Percentiles rank a stretch among this genome's conserved stretches.
Evolutionary conservation across 148 eudicot species (phyloP).

Genomic region (Nyssa sinensis): DNA sequence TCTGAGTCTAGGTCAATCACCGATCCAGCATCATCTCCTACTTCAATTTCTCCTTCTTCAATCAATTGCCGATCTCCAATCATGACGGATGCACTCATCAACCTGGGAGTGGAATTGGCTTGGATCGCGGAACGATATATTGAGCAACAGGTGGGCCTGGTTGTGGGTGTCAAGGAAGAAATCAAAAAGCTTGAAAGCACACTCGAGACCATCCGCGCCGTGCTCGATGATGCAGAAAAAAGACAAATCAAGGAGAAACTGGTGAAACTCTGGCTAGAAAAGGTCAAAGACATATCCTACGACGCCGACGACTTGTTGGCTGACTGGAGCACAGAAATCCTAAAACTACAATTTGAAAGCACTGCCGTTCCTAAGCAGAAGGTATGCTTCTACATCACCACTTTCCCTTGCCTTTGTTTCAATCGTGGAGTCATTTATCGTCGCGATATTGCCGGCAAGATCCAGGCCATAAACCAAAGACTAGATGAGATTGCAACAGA

Average conservation of each 20-base stretch:
- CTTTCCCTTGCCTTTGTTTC: conserved; percentile 19
- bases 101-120: conserved; percentile 16
- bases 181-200: conserved; percentile 15
- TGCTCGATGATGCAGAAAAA: conserved; percentile 26
- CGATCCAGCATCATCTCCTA: no score
- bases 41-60: no score
- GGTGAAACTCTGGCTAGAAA: conserved; percentile 22
- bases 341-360: conserved; percentile 1
- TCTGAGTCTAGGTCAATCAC: no score
- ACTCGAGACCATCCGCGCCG: conserved; percentile 17
- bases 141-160: conserved; percentile 7
- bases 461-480: conserved; percentile 12
- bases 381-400: conserved; percentile 8
- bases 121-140: conserved; percentile 14
- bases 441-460: conserved; percentile 22
- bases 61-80: background rate
- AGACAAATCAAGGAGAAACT: conserved; percentile 14
- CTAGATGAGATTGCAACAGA: conserved; percentile 9
- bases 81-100: conserved; percentile 29
- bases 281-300: conserved; percentile 21
- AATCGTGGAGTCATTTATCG: conserved; percentile 3
- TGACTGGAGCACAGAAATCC: conserved; percentile 25
- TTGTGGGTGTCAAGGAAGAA: conserved; percentile 20
- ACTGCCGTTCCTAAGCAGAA: background rate
- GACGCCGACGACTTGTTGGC: conserved; percentile 29